Conservation (phyloP, 164 flowering plant species). For the Chimonanthus praecox region DNA sequence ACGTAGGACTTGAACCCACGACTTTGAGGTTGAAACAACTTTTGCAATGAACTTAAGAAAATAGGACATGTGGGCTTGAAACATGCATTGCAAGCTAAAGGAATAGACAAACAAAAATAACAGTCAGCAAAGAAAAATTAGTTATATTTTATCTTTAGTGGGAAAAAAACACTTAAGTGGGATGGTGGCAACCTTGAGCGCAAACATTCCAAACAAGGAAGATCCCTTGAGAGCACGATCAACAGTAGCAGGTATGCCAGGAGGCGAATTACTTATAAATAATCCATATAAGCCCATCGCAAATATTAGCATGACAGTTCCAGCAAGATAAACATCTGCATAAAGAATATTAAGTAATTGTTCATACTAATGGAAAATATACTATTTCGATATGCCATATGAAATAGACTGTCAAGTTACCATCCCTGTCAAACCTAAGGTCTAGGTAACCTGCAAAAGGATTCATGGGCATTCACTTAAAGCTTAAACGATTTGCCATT, state of each 20-base stretch:
- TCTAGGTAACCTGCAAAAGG: background rate
- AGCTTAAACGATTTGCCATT: background rate
- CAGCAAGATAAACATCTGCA: constrained; percentile 98
- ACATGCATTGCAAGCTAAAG: background rate
- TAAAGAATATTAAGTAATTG: background rate
- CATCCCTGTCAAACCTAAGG: background rate
- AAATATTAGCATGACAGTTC: constrained; percentile 94
- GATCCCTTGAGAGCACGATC: constrained; percentile 87
- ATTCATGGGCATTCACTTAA: background rate
- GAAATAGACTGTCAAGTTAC: background rate
- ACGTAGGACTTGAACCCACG: too few relatives aligned
- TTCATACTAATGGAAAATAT: background rate
- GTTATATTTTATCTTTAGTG: background rate
- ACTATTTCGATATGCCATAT: background rate
- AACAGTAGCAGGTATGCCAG: constrained; percentile 33
- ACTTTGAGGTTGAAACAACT: too few relatives aligned
- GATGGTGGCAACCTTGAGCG: constrained; percentile 54
- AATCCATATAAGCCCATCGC: constrained; percentile 94
- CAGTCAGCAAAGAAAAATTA: background rate
- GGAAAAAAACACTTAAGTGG: background rate
- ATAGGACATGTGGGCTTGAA: background rate
- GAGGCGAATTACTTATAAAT: constrained; percentile 69
- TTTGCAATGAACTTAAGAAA: too few relatives aligned
- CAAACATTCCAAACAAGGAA: constrained; percentile 96
- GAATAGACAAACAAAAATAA: background rate